Conservation (phyloP, 2,329 filamentous ascomycete genomes). For the Sclerotinia glacialis region DNA sequence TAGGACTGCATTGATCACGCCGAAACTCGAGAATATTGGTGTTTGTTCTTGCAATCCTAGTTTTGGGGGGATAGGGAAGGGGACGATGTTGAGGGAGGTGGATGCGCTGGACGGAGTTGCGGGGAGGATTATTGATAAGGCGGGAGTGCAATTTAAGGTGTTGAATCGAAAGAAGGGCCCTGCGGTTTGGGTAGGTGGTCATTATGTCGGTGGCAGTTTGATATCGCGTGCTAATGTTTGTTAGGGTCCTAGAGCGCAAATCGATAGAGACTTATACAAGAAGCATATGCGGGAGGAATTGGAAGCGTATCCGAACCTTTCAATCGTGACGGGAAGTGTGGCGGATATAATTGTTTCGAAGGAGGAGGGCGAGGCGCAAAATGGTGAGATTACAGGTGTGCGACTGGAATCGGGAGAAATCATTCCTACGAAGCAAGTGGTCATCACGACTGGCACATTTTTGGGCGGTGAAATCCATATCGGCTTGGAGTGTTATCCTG, state of each 20-base stretch:
- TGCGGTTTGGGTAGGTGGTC: conserved; percentile 69
- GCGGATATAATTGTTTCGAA: conserved; percentile 81
- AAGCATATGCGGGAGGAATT: conserved; percentile 89
- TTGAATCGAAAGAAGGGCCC: conserved; percentile 88
- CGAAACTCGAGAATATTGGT: conserved; percentile 81
- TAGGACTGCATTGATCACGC: conserved; percentile 84
- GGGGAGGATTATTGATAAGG: conserved; percentile 85
- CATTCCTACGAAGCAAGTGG: conserved; percentile 73
- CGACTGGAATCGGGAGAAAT: conserved; percentile 83
- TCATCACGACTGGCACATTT: conserved; percentile 97
- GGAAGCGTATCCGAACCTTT: conserved; percentile 70
- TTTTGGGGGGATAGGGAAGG: conserved; percentile 98
- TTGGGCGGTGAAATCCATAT: conserved; percentile 96
- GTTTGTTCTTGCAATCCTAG: conserved; percentile 97
- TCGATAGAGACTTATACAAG: conserved; percentile 86
- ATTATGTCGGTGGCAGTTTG: neutral
- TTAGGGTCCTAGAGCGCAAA: conserved; percentile 85
- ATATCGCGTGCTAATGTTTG: neutral
- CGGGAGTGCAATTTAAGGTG: conserved; percentile 89
- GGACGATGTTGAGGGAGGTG: conserved; percentile 91
- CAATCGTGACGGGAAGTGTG: conserved; percentile 80
- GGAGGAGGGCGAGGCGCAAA: conserved; percentile 48
- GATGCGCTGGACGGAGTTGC: conserved; percentile 91
- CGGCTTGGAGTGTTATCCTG: conserved; percentile 77
- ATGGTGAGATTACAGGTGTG: conserved; percentile 78